Percentiles rank a stretch among this genome's conserved stretches.
Evolutionary conservation across 179 eudicot species (phyloP).

Genomic region (Drosera spatulata): DNA sequence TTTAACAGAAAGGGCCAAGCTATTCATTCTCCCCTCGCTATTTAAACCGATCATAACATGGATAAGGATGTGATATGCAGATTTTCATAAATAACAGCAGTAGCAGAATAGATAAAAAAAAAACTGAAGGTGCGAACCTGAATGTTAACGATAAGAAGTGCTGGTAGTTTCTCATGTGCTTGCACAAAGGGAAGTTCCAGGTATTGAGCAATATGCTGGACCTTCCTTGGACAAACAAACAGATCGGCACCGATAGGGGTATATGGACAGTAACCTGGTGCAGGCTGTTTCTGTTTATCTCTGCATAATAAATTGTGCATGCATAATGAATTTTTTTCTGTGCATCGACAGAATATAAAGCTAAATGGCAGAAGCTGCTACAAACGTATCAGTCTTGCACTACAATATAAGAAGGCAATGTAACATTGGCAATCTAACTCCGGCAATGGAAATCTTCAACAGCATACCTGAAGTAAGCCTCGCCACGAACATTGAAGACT

Average conservation of each 20-base stretch:
- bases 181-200: conserved; percentile 55
- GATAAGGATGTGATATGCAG: too few species aligned
- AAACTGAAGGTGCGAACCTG: conserved; percentile 36
- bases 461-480: conserved; percentile 49
- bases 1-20: too few species aligned
- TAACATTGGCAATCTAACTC: too few species aligned
- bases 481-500: conserved; percentile 63
- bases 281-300: conserved; percentile 57
- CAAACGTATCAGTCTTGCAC: too few species aligned
- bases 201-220: conserved; percentile 68
- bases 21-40: too few species aligned
- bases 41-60: too few species aligned
- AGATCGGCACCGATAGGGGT: conserved; percentile 67
- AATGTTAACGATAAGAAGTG: conserved; percentile 66
- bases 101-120: not conserved
- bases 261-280: conserved; percentile 66
- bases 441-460: too few species aligned
- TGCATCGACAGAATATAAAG: not conserved
- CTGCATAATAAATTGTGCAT: conserved; percentile 23
- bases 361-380: not conserved
- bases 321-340: not conserved
- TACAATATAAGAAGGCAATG: not conserved
- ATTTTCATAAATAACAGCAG: too few species aligned
- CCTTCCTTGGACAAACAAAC: conserved; percentile 52
- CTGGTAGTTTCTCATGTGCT: conserved; percentile 42